These are phyloP conservation scores for Endocladia muricata DNA, from an alignment of 31 red algal species.

Conservation along the genomic window DNA sequence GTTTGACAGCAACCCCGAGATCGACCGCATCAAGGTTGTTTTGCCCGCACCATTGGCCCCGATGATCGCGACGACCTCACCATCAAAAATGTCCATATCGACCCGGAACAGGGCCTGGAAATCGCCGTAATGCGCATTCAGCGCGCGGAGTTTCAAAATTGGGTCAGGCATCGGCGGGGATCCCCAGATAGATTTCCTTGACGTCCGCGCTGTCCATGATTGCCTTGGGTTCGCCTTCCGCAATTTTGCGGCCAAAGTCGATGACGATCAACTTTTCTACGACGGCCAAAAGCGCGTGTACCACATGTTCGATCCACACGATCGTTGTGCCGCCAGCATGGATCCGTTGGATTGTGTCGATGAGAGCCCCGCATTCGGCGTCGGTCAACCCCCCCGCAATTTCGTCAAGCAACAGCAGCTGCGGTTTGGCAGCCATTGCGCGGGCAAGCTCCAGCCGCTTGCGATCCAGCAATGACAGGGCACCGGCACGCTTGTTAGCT, in stretches of 20 bases:
- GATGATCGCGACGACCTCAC: background rate
- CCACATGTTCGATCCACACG: background rate
- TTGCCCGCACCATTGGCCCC: constrained; percentile 21
- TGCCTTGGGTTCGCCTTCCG: background rate
- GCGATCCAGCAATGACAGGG: background rate
- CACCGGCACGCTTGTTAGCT: background rate
- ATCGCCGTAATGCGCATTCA: background rate
- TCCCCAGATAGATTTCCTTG: background rate
- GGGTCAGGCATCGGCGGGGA: no score
- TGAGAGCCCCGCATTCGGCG: background rate
- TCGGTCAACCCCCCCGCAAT: background rate
- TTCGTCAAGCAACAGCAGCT: background rate
- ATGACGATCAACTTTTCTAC: background rate
- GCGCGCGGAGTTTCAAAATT: background rate
- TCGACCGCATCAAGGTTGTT: background rate
- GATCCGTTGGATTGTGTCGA: background rate
- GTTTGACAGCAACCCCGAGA: background rate
- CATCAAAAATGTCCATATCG: background rate
- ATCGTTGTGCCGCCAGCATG: background rate
- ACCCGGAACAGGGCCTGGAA: background rate
- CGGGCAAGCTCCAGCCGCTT: background rate
- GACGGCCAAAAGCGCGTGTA: background rate
- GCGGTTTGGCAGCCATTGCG: background rate
- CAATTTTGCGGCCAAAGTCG: background rate
- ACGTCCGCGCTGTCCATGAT: background rate